Evolutionary conservation across 169 alveolate genomes (phyloP), one percentile per base, ranked within the genome.

Genomic region (Cardiosporidium cionae): DNA sequence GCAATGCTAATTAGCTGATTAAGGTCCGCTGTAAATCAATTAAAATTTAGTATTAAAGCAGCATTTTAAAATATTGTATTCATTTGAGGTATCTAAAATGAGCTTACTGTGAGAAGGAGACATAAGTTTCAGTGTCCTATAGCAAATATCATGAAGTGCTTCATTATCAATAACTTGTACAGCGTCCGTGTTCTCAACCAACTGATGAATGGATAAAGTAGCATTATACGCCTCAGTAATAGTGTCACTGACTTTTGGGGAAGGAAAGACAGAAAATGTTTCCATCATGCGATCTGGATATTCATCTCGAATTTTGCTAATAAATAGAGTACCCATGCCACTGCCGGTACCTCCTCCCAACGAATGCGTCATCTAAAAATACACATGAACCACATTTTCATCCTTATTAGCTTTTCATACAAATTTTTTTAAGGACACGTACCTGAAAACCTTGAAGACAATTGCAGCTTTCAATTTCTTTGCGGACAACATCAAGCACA

Each of bases 341-440:
- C 97, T 90, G 52, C 99, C 99, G 23, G 99, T 96, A 83, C 99
- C 99, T 70, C 99, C 99, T 66, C 99, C 99, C 74, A 96, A 90
- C 27, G 98, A 94, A 93, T 96, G 99, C 23, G 97, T 91, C 69
- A 96, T 88, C 63, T 44, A n/a, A 16, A 16, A n/a, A n/a, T 16
- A 44, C 27, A 16, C 16, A 16, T 44, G n/a, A 44, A n/a, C n/a
- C 16, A n/a, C n/a, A 44, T 16, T 16, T 16, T 44, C n/a, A 44
- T 44, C n/a, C 58, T 44, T 44, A 16, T 44, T 44, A n/a, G n/a
- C 16, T n/a, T 44, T n/a, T 44, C 27, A 16, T 44, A 44, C n/a
- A 44, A 16, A n/a, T 16, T 44, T 16, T n/a, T 44, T 16, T 44
- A n/a, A 16, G n/a, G n/a, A 44, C n/a, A n/a, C 16, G n/a, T 44